Evolutionary conservation across 1,284 basidiomycete species (phyloP), one percentile per base, ranked within the genome.

Genomic region (Marasmius tenuissimus): DNA sequence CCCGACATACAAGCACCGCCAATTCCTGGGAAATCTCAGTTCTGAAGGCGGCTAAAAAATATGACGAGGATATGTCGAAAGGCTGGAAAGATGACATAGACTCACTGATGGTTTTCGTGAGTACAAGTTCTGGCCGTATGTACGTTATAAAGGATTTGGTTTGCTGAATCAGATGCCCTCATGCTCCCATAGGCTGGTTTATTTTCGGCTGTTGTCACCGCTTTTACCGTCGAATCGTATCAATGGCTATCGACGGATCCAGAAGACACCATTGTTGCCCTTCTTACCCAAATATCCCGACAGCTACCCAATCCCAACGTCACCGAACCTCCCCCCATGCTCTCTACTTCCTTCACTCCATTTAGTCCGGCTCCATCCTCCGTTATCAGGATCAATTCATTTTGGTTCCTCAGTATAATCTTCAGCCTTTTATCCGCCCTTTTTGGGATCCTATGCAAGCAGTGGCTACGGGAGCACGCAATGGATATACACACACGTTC

Each of bases 371-470:
- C 57, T 4, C 35, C 52, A 8, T 42, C 57, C 20, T 42, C 57
- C 18, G 39, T 52, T 4, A 57, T 67, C 12, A 61, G 67, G 5
- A 65, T 71, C 59, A 71, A 71, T 48, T 62, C 60, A 0, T 61
- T 66, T n/a, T 71, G 70, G 70, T 70, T 71, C 27, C 59, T 69
- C 33, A 71, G 69, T 53, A 62, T 71, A 0, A 62, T 68, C 10
- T 58, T 70, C 42, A 64, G 61, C 35, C 60, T 71, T 5, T 59
- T 64, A 4, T 64, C 66, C 9, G 67, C 65, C 1, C 58, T 70
- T 3, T 48, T 71, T 18, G 69, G 67, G 1, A 67, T 67, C 10
- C 58, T 70, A 2, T 66, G 66, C n/a, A 65, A 68, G 37, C 70
- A 71, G 39, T 71, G 70, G 70, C 59, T 71, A 11, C 49, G 69